Evolutionary conservation across 441 rosid species (phyloP), one percentile per base, ranked within the genome.

Genomic region (Bocquillonia castaneifolia): DNA sequence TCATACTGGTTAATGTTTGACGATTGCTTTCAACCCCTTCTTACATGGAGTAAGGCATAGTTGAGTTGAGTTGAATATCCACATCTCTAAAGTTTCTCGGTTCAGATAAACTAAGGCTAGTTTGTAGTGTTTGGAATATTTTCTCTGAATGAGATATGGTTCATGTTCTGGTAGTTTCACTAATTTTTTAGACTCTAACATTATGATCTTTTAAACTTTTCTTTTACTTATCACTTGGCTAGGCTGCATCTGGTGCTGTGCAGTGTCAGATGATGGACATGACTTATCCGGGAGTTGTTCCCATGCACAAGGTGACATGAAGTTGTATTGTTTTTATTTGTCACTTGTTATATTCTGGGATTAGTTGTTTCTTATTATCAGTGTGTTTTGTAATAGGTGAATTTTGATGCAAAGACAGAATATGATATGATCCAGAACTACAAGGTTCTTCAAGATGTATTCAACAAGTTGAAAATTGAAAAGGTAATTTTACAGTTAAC

Each of bases 171-270:
- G 28, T n/a, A 6, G 55, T 51, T 50, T 22, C 0, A 6, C 23
- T 44, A 17, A 36, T 60, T 47, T 9, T 61, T 40, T 1, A 20
- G 56, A 28, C 42, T 29, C 20, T 63, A 42, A 22, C 25, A 44
- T 56, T 22, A 20, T 63, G 7, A 63, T 39, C 14, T 64, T 13
- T 31, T 59, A 62, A 22, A 28, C 67, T 64, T 67, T 47, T 47
- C 29, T 39, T 47, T 12, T 54, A 10, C 68, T 53, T 40, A 47
- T 63, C 66, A 32, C 68, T 71, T 71, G 54, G 59, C 52, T 70
- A 94, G 98, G 97, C 93, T 81, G 97, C 99, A 68, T 92, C 99
- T 3, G 98, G 99, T 70, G 97, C 98, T 64, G 98, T 95, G 66
- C 99, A 92, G 70, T 95, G 99, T 74, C 99, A 95, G 77, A 82